Base-by-base conservation (phyloP, 805 yeast genomes). In the Schizosaccharomyces osmophilus region DNA sequence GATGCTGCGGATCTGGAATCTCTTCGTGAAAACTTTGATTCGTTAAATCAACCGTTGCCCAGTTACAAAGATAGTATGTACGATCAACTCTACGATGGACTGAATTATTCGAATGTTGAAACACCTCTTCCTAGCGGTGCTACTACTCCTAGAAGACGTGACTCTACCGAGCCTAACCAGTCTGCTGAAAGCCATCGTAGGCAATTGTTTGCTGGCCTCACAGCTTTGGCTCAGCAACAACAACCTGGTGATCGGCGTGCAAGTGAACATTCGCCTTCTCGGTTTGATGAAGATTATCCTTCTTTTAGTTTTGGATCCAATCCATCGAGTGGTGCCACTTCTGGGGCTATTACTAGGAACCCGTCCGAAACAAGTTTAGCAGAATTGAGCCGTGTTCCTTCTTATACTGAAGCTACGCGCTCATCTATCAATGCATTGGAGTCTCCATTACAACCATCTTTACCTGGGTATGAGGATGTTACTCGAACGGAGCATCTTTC, bases 11-110 rank as follows among this genome's bases (percentile, higher is more conserved):
- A 73, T 61, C 60, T 61, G 32, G 64, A 64, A 22, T 60, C 63
- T 39, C 58, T 64, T 48, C 62, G 77, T 73, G 58, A 68, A 80
- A 58, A 76, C 80, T 73, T 89, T 94, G 0, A 95, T 95, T 1
- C 95, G 36, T 72, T 66, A n/a, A 61, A 64, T 22, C 61, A 64
- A 17, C 93, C 95, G 0, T 96, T 96, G 2, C 97, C 97, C 32
- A 78, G 83, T 62, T 88, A 88, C 69, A 88, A 81, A 63, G 80
- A 78, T 62, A 95, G 86, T 70, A 79, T 87, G 45, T 85, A 84
- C 70, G 97, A 88, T 71, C 74, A 85, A 62, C 71, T 88, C 26
- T 87, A 85, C 85, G 77, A 79, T 43, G 89, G 83, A 62, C 75
- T 81, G 8, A 69, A 76, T 22, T 69, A 72, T 11, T 72, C 76